Evolutionary conservation across 106 monocot species (phyloP).

Genomic region (Triglochin maritima): DNA sequence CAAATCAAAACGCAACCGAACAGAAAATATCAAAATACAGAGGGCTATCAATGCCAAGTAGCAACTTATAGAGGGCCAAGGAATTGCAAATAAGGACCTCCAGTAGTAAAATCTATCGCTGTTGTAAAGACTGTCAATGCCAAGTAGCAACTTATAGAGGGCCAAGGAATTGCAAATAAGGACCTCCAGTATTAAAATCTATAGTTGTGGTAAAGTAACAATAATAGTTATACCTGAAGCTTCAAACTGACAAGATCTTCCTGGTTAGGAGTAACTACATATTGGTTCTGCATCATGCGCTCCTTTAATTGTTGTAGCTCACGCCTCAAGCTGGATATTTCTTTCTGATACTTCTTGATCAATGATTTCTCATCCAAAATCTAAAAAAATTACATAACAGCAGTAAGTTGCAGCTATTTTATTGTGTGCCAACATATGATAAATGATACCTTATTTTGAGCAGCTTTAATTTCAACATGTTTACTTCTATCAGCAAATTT

Average conservation of each 20-base stretch:
- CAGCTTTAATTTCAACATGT: constrained; percentile 89
- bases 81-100: no score
- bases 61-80: no score
- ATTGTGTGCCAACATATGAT: background rate
- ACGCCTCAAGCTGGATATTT: constrained; percentile 75
- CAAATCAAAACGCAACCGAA: no score
- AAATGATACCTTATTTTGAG: constrained; percentile 78
- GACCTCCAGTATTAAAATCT: no score
- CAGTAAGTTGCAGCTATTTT: background rate
- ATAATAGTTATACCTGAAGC: constrained; percentile 49
- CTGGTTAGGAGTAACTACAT: constrained; percentile 38
- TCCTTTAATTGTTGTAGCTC: constrained; percentile 79
- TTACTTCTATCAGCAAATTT: constrained; percentile 97
- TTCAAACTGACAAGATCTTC: constrained; percentile 90
- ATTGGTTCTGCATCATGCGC: constrained; percentile 73
- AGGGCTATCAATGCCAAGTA: no score
- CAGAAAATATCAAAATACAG: no score
- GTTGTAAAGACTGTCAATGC: no score
- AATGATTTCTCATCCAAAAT: constrained; percentile 98
- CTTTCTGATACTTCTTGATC: constrained; percentile 96
- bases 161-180: no score
- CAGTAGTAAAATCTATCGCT: no score
- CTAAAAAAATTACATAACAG: constrained; percentile 22
- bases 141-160: no score
- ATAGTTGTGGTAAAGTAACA: no score